These are phyloP conservation scores for Brassica balearica DNA, from an alignment of 441 rosid species.

Conservation along the genomic window DNA sequence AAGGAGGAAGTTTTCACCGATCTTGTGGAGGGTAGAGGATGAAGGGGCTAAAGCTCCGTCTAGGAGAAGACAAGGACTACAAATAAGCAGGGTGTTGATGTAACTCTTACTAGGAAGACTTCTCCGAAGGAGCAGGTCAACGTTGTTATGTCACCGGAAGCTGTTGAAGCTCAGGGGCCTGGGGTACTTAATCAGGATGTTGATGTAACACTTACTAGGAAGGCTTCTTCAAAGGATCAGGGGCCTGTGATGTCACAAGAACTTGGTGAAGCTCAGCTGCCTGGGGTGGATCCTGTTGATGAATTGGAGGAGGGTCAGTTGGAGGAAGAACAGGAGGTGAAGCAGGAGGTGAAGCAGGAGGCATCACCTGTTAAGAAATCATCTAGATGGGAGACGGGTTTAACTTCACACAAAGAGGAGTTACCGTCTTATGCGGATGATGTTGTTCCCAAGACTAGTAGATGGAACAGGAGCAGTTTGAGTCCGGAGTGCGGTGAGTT, in stretches of 20 bases:
- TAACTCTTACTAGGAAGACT: constrained; percentile 27
- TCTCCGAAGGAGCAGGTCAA: constrained; percentile 3
- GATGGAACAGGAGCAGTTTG: constrained; percentile 37
- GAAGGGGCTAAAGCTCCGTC: constrained; percentile 38
- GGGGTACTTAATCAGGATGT: background rate
- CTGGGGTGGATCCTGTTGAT: too few relatives aligned
- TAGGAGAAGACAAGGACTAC: constrained; percentile 27
- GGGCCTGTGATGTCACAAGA: constrained; percentile 30
- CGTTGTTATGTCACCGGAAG: constrained; percentile 23
- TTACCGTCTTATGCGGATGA: constrained; percentile 27
- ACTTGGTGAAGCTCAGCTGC: too few relatives aligned
- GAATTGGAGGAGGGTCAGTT: constrained; percentile 37
- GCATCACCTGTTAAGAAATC: constrained; percentile 53
- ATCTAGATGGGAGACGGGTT: constrained; percentile 72
- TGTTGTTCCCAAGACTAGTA: constrained; percentile 40
- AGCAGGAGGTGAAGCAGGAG: constrained; percentile 41
- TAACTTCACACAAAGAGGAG: constrained; percentile 42
- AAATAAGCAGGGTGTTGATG: constrained; percentile 20
- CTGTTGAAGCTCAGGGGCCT: constrained; percentile 7
- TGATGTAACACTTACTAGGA: constrained; percentile 20
- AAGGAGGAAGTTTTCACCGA: constrained; percentile 67
- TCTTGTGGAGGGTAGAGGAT: constrained; percentile 54
- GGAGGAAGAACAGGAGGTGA: constrained; percentile 53
- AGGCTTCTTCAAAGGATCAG: constrained; percentile 4
- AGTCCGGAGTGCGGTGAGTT: constrained; percentile 55